These are phyloP conservation scores for Aspergillus coremiiformis DNA, from an alignment of 495 filamentous ascomycete genomes.

Conservation along the genomic window DNA sequence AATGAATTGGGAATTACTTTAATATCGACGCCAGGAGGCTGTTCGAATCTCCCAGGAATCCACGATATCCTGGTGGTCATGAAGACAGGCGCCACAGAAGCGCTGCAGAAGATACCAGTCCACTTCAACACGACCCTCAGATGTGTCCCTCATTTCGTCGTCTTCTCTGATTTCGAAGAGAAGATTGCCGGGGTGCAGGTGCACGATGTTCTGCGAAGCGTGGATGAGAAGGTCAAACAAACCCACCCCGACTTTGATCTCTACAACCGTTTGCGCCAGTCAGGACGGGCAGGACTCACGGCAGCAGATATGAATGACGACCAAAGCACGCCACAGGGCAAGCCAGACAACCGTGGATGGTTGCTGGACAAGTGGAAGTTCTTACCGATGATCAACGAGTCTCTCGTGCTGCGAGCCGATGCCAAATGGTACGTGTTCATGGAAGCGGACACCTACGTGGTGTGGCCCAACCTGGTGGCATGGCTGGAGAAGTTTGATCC, in stretches of 20 bases:
- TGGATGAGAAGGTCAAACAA: constrained; percentile 22
- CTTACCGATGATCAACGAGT: constrained; percentile 54
- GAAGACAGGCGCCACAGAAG: constrained; percentile 44
- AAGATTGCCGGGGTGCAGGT: constrained; percentile 32
- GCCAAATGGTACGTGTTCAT: constrained; percentile 62
- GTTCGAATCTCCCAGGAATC: constrained; percentile 25
- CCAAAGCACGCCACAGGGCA: constrained; percentile 27
- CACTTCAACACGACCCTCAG: constrained; percentile 40
- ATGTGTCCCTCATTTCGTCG: constrained; percentile 38
- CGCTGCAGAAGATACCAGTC: constrained; percentile 34
- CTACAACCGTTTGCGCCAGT: constrained; percentile 33
- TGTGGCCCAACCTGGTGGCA: constrained; percentile 54
- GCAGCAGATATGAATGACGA: constrained; percentile 24
- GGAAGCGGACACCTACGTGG: constrained; percentile 59
- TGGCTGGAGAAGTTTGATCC: constrained; percentile 48
- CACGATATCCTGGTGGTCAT: constrained; percentile 38
- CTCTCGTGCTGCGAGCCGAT: constrained; percentile 43
- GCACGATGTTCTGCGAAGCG: constrained; percentile 38
- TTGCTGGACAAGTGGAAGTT: constrained; percentile 67
- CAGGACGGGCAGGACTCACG: constrained; percentile 27
- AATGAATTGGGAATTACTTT: no score
- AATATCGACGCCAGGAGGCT: no score
- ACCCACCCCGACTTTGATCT: constrained; percentile 38
- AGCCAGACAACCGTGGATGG: constrained; percentile 48
- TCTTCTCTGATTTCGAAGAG: constrained; percentile 46